These are phyloP conservation scores for Vitis hybrid DNA, from an alignment of 177 flowering plant genomes.

Conservation along the genomic window DNA sequence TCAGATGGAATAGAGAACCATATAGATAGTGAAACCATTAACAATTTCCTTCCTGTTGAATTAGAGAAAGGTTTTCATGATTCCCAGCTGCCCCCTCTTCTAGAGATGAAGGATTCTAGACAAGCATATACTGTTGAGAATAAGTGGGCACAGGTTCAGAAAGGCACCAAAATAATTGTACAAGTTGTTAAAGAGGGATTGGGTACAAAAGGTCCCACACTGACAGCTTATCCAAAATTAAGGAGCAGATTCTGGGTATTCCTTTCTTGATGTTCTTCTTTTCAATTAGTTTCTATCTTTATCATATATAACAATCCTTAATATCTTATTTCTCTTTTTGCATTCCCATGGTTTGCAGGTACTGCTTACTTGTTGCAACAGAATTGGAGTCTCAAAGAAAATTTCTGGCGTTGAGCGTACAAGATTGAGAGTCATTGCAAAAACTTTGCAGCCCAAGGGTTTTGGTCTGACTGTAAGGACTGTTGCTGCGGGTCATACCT, in stretches of 20 bases:
- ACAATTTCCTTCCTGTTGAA: conserved; percentile 24
- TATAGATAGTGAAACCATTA: conserved; percentile 22
- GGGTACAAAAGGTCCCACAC: conserved; percentile 89
- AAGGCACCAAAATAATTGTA: conserved; percentile 86
- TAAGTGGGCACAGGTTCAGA: conserved; percentile 70
- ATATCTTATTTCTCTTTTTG: conserved; percentile 1
- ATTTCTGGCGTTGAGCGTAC: conserved; percentile 84
- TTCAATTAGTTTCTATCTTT: neutral
- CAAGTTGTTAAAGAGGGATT: conserved; percentile 97
- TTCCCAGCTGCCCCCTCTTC: conserved; percentile 21
- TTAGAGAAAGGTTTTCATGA: conserved; percentile 22
- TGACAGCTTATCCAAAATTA: conserved; percentile 86
- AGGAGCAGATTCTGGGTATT: conserved; percentile 97
- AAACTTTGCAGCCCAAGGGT: conserved; percentile 86
- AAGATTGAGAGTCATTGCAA: conserved; percentile 87
- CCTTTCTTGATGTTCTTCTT: neutral
- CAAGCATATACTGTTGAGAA: conserved; percentile 20
- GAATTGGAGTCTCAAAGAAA: conserved; percentile 86
- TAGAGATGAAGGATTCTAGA: conserved; percentile 25
- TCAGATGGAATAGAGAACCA: conserved; percentile 35
- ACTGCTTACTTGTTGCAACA: conserved; percentile 57
- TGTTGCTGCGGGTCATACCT: conserved; percentile 87
- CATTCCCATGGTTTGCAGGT: conserved; percentile 48
- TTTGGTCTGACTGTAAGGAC: conserved; percentile 95
- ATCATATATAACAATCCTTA: no score